Evolutionary conservation across 2,329 filamentous ascomycete genomes (phyloP).

Genomic region (Ophiostoma pallidulum): DNA sequence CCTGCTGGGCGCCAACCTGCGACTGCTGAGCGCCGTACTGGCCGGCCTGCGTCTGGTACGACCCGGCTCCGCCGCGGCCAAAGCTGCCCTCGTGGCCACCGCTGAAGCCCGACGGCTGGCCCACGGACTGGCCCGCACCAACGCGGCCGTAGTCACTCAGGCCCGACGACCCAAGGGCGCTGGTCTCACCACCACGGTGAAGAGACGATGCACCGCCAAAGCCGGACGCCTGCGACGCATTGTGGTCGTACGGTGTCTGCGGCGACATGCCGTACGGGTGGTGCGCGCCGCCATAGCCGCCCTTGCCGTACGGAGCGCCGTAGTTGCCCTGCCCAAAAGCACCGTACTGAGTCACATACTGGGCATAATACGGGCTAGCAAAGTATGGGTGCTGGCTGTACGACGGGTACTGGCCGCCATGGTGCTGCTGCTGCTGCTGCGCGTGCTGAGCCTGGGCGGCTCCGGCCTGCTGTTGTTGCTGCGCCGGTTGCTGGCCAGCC

Average conservation of each 20-base stretch:
- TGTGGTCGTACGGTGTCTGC: slow-evolving; percentile 48
- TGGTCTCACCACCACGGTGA: slow-evolving; percentile 38
- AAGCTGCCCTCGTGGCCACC: slow-evolving; percentile 44
- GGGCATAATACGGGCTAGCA: slow-evolving; percentile 52
- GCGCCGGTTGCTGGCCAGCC: slow-evolving; percentile 33
- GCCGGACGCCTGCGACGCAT: slow-evolving; percentile 41
- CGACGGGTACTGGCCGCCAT: slow-evolving; percentile 18
- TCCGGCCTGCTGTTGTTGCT: slow-evolving; percentile 23
- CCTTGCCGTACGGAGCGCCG: slow-evolving; percentile 45
- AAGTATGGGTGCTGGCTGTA: slow-evolving; percentile 47
- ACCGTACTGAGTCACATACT: slow-evolving; percentile 43
- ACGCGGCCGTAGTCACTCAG: slow-evolving; percentile 46
- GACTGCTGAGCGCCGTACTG: slow-evolving; percentile 44
- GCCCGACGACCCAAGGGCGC: slow-evolving; percentile 35
- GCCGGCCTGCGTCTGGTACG: slow-evolving; percentile 45
- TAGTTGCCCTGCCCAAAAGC: slow-evolving; percentile 39
- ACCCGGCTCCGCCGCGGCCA: slow-evolving; percentile 37
- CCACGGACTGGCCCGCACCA: slow-evolving; percentile 37
- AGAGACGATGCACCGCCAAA: slow-evolving; percentile 44
- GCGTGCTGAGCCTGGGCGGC: slow-evolving; percentile 23
- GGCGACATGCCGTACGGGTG: slow-evolving; percentile 46
- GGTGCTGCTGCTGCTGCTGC: slow-evolving; percentile 27
- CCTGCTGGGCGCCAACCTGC: slow-evolving; percentile 34
- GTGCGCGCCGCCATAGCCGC: slow-evolving; percentile 46
- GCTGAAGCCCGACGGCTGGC: slow-evolving; percentile 42